These are phyloP conservation scores for Ogataea ramenticola DNA, from an alignment of 805 yeast species.

Conservation along the genomic window DNA sequence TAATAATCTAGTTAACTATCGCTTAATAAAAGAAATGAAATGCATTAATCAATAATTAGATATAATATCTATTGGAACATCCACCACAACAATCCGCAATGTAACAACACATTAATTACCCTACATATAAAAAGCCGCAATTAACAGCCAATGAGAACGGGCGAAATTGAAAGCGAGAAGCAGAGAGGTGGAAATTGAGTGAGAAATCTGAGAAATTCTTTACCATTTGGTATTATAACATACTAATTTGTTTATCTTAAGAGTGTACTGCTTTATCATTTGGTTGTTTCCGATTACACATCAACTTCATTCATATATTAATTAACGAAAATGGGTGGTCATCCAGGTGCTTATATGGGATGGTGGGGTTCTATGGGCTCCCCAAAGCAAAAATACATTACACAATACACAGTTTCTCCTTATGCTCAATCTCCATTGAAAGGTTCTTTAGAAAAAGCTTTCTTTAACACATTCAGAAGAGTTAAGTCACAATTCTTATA, in stretches of 20 bases:
- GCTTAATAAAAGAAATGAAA: no score
- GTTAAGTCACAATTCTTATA: conserved; percentile 76
- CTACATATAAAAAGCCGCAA: background rate
- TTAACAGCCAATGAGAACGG: background rate
- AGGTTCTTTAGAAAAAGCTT: conserved; percentile 76
- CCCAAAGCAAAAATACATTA: conserved; percentile 80
- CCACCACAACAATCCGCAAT: no score
- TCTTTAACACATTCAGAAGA: conserved; percentile 94
- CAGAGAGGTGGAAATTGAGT: no score
- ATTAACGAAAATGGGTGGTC: conserved; percentile 54
- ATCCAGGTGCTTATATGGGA: conserved; percentile 78
- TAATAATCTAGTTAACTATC: no score
- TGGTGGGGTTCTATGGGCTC: conserved; percentile 96
- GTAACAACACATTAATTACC: no score
- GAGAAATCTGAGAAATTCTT: no score
- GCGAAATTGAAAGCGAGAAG: background rate
- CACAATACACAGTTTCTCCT: conserved; percentile 87
- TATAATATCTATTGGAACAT: no score
- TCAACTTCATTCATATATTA: no score
- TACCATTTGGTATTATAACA: no score
- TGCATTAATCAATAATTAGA: no score
- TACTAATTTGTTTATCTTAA: no score
- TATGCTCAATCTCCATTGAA: conserved; percentile 89
- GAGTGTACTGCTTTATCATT: background rate
- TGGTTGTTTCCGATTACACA: background rate